phyloP scores from a whole-genome alignment of 352 stramenopile genomes.

The Globisporangium cylindrosporum region DNA sequence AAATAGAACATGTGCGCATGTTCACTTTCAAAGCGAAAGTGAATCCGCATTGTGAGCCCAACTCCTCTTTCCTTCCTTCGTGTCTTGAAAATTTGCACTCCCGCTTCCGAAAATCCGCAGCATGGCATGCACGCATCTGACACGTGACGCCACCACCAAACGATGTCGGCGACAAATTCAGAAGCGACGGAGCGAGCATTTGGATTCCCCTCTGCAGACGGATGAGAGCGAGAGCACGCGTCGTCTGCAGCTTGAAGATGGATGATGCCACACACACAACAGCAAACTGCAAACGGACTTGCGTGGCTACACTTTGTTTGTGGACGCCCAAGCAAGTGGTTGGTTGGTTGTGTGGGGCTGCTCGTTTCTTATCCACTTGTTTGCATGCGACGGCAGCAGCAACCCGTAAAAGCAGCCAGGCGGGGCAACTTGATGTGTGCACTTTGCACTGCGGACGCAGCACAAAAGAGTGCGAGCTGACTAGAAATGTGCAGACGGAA shows the following conservation, averaged over 20 bases:
- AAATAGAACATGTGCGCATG: background rate
- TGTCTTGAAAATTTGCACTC: background rate
- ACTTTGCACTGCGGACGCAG: background rate
- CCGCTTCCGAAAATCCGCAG: background rate
- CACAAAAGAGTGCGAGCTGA: background rate
- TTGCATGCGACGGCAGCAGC: background rate
- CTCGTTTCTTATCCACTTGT: background rate
- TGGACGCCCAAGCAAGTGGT: background rate
- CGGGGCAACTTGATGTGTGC: background rate
- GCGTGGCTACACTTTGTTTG: background rate
- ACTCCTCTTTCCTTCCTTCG: background rate
- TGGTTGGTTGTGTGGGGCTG: background rate
- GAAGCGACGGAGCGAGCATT: background rate
- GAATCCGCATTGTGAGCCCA: background rate
- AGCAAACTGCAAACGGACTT: background rate
- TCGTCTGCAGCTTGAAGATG: background rate
- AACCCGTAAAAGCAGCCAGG: background rate
- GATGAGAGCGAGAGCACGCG: background rate
- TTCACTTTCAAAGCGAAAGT: background rate
- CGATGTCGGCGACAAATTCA: constrained; percentile 8
- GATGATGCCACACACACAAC: background rate
- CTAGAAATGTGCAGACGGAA: constrained; percentile 5
- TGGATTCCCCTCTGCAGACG: constrained; percentile 1
- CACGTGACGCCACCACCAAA: constrained; percentile 1
- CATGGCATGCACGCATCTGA: constrained; percentile 1